These are phyloP conservation scores for Plasmodium billcollinsi DNA, from an alignment of 169 alveolate species.

Conservation along the genomic window DNA sequence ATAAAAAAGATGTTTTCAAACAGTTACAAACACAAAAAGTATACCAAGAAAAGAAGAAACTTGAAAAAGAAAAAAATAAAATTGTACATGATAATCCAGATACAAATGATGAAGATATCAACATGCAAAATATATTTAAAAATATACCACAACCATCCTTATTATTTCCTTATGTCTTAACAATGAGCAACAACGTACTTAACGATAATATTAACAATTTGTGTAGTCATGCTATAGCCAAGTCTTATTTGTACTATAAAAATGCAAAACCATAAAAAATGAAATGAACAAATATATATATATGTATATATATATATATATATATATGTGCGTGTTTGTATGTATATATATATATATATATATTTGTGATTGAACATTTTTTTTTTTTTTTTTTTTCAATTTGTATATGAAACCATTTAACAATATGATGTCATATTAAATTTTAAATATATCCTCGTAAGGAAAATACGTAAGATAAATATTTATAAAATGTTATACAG, in stretches of 20 bases:
- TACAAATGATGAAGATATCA: slow-evolving; percentile 58
- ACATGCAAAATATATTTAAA: slow-evolving; percentile 55
- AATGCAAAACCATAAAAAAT: slow-evolving; percentile 35
- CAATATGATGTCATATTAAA: no score
- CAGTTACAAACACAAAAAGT: slow-evolving; percentile 72
- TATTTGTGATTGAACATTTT: not conserved
- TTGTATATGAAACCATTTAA: no score
- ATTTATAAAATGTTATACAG: no score
- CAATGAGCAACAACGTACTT: slow-evolving; percentile 65
- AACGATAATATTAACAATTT: slow-evolving; percentile 72
- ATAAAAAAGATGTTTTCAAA: slow-evolving; percentile 72
- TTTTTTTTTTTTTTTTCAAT: not conserved
- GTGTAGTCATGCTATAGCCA: slow-evolving; percentile 75
- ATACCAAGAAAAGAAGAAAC: slow-evolving; percentile 61
- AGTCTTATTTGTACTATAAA: slow-evolving; percentile 60
- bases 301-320: slow-evolving; percentile 2
- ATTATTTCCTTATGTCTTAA: slow-evolving; percentile 61
- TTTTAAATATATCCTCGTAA: no score
- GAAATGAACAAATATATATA: not conserved
- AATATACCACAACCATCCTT: slow-evolving; percentile 68
- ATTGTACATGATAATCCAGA: slow-evolving; percentile 61
- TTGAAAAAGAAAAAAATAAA: slow-evolving; percentile 73
- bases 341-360: not conserved
- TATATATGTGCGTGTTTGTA: not conserved
- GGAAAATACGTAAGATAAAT: no score